phyloP scores from a whole-genome alignment of 192 early-diverging fungal genomes.

The Rhizophagus clarus region DNA sequence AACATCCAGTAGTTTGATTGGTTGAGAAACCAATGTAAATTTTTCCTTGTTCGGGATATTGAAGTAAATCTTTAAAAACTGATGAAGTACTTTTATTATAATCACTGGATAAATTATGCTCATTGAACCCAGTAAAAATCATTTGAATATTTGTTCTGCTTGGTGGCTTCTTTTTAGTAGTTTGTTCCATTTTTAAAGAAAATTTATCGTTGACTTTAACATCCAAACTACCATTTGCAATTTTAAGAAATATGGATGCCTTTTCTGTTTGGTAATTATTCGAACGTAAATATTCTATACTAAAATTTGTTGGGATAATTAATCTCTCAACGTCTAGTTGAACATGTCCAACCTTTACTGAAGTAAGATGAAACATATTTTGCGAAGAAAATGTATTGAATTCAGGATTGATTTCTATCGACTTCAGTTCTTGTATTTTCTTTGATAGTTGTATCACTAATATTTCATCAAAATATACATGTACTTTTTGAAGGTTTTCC shows the following conservation, averaged over 20 bases:
- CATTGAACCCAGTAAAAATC: slow-evolving; percentile 72
- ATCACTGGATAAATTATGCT: slow-evolving; percentile 52
- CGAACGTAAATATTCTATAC: not conserved
- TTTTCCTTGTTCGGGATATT: slow-evolving; percentile 74
- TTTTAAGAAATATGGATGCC: slow-evolving; percentile 68
- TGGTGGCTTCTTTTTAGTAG: slow-evolving; percentile 87
- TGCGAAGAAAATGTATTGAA: slow-evolving; percentile 63
- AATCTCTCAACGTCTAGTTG: slow-evolving; percentile 54
- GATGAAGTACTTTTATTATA: slow-evolving; percentile 27
- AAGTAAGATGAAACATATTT: slow-evolving; percentile 67
- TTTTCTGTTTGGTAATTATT: slow-evolving; percentile 18
- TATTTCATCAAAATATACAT: slow-evolving; percentile 64
- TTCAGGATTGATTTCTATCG: slow-evolving; percentile 54
- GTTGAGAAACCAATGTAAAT: slow-evolving; percentile 92
- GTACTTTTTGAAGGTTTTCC: slow-evolving; percentile 64
- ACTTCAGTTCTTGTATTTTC: slow-evolving; percentile 60
- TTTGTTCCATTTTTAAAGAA: slow-evolving; percentile 78
- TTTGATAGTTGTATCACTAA: slow-evolving; percentile 63
- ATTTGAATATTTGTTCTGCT: slow-evolving; percentile 66
- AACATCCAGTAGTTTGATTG: slow-evolving; percentile 87
- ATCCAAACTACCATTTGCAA: slow-evolving; percentile 59
- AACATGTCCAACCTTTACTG: slow-evolving; percentile 59
- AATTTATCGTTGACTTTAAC: slow-evolving; percentile 58
- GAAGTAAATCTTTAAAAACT: slow-evolving; percentile 77
- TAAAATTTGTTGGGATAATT: slow-evolving; percentile 30